A percentile compares a stretch with the other conserved stretches of the same genome.
Conservation (phyloP, 163 green algal genomes). For the Chlamydomonas reinhardtii region DNA sequence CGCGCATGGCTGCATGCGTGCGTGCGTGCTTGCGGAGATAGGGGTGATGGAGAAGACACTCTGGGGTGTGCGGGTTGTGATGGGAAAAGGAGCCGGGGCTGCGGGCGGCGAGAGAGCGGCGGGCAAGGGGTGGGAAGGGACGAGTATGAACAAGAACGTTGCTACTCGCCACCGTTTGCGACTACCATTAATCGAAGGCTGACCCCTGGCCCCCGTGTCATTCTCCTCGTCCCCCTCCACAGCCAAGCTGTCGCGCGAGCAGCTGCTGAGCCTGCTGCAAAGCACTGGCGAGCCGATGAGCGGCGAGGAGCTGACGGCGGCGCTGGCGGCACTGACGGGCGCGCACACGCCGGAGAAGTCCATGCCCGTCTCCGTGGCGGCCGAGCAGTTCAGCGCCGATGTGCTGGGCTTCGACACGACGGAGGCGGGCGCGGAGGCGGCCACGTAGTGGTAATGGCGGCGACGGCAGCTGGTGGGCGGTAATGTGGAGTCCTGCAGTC, state of each 20-base stretch:
- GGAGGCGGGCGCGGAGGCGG: neutral
- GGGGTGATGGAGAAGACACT: too few species aligned
- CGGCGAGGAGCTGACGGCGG: slow-evolving; percentile 60
- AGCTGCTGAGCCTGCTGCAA: slow-evolving; percentile 64
- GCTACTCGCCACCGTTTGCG: too few species aligned
- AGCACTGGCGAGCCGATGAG: slow-evolving; percentile 66
- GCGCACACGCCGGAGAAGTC: slow-evolving; percentile 45
- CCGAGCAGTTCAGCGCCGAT: slow-evolving; percentile 60
- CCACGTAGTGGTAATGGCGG: neutral
- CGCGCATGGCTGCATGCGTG: too few species aligned
- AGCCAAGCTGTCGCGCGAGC: slow-evolving; percentile 57
- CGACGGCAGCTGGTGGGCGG: neutral
- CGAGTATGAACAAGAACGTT: too few species aligned
- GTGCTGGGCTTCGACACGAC: slow-evolving; percentile 72
- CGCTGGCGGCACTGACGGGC: slow-evolving; percentile 67
- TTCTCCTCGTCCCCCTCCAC: neutral
- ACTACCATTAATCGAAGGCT: too few species aligned
- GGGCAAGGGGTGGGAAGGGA: too few species aligned
- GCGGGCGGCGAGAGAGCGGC: neutral
- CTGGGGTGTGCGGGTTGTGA: neutral
- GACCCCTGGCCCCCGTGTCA: too few species aligned
- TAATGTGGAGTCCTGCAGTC: too few species aligned
- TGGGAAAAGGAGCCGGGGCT: too few species aligned
- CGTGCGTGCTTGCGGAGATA: too few species aligned
- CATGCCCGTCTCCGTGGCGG: slow-evolving; percentile 58